Conservation (phyloP, 2,329 filamentous ascomycete species). For the Trichoderma sp. region DNA sequence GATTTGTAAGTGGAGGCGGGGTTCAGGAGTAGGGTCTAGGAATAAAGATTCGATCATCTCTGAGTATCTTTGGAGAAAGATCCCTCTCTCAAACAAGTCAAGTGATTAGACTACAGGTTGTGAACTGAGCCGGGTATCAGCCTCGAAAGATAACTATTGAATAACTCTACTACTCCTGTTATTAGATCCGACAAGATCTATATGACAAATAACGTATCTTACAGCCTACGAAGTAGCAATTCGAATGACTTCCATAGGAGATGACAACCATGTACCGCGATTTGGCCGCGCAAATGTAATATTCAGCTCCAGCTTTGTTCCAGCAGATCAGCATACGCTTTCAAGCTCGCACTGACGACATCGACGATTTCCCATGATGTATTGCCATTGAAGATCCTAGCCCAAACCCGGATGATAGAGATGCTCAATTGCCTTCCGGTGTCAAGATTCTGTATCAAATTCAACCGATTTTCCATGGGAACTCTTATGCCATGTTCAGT, state of each 20-base stretch:
- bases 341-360: not conserved
- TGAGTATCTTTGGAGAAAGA: not conserved
- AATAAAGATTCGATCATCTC: not conserved
- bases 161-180: not conserved
- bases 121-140: not conserved
- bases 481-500: too few species aligned
- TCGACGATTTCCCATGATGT: not conserved
- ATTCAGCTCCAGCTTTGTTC: not conserved
- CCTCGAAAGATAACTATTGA: not conserved
- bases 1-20: not conserved
- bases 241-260: too few species aligned
- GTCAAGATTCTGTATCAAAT: too few species aligned
- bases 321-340: not conserved
- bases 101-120: not conserved
- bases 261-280: not conserved
- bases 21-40: not conserved
- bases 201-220: not conserved
- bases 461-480: too few species aligned
- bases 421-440: too few species aligned
- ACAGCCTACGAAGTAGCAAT: not conserved
- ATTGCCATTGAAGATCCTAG: not conserved
- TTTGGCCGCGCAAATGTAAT: not conserved
- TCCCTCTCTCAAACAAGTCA: not conserved
- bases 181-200: not conserved
- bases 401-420: too few species aligned